Conservation (phyloP, 2,329 filamentous ascomycete species). For the Cladobotryum protrusum region DNA sequence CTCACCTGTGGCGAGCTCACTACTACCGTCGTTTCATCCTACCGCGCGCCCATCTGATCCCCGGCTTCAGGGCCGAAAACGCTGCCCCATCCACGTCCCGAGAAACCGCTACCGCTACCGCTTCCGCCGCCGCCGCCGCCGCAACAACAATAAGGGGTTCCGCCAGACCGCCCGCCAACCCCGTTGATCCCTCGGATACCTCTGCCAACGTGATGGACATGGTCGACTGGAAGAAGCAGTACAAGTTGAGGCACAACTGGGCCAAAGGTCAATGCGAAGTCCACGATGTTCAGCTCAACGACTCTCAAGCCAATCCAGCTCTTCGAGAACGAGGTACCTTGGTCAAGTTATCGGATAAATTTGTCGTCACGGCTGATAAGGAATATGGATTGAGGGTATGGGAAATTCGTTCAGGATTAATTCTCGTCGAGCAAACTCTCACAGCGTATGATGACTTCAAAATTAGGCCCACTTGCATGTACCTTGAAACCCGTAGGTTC, state of each 20-base stretch:
- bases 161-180: slow-evolving; percentile 27
- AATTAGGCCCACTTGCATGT: slow-evolving; percentile 53
- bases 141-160: slow-evolving; percentile 36
- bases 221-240: slow-evolving; percentile 82
- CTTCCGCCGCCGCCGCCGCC: no score
- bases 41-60: slow-evolving; percentile 70
- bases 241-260: slow-evolving; percentile 89
- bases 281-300: slow-evolving; percentile 61
- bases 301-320: slow-evolving; percentile 25
- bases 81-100: slow-evolving; percentile 37
- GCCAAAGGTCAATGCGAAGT: slow-evolving; percentile 73
- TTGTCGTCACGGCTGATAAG: slow-evolving; percentile 71
- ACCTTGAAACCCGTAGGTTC: slow-evolving; percentile 51
- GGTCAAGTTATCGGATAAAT: slow-evolving; percentile 69
- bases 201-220: slow-evolving; percentile 21
- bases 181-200: slow-evolving; percentile 47
- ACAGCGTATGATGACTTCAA: slow-evolving; percentile 16
- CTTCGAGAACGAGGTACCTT: slow-evolving; percentile 50
- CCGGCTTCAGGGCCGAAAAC: slow-evolving; percentile 48
- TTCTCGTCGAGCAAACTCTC: slow-evolving; percentile 48
- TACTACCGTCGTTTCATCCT: slow-evolving; percentile 86
- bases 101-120: slow-evolving; percentile 40
- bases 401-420: slow-evolving; percentile 58
- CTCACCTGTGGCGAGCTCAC: slow-evolving; percentile 82
- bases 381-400: slow-evolving; percentile 69